Evolutionary conservation across 2,329 filamentous ascomycete genomes (phyloP).

Genomic region (Rutstroemia sp.): DNA sequence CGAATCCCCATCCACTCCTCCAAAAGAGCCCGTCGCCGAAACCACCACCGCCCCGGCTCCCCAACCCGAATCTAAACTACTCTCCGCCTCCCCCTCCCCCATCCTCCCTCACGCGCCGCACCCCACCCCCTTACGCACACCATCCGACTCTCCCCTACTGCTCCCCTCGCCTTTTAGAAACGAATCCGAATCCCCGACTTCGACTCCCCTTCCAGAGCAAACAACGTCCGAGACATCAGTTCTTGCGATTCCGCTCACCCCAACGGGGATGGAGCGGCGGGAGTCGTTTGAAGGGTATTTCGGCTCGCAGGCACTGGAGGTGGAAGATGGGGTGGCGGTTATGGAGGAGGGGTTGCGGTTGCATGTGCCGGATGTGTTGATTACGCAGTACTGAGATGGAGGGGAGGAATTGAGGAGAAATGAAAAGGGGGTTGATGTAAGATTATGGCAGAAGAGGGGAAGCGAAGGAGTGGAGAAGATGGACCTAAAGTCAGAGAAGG

Average conservation of each 20-base stretch:
- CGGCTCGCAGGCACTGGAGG: conserved; percentile 37
- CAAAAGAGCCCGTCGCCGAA: not conserved
- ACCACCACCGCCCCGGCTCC: not conserved
- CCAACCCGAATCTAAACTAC: not conserved
- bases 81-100: not conserved
- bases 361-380: conserved; percentile 36
- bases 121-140: no score
- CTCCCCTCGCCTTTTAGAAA: not conserved
- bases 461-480: not conserved
- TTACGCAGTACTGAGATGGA: conserved; percentile 27
- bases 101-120: no score
- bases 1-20: not conserved
- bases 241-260: conserved; percentile 9
- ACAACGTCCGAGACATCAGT: conserved; percentile 10
- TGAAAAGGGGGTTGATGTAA: not conserved
- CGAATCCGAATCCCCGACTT: not conserved
- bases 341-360: conserved; percentile 48
- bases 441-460: not conserved
- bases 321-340: conserved; percentile 46
- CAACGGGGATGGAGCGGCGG: conserved; percentile 25
- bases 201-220: conserved; percentile 9
- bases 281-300: conserved; percentile 30
- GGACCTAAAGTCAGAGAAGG: not conserved
- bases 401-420: not conserved
- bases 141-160: not conserved